These are phyloP conservation scores for Nyctanthes arbortristis DNA, from an alignment of 257 asterid species.

Conservation along the genomic window DNA sequence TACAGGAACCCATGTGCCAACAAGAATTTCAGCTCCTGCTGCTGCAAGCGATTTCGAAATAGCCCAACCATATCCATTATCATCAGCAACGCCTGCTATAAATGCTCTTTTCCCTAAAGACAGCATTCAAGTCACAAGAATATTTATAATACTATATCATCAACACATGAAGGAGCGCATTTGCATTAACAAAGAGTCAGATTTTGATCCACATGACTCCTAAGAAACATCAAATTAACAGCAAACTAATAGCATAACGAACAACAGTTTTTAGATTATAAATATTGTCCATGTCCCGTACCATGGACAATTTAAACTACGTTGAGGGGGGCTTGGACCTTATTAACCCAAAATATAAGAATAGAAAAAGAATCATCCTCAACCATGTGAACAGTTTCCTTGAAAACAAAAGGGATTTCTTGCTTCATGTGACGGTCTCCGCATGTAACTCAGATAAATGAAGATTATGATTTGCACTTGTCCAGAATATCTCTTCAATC, in stretches of 20 bases:
- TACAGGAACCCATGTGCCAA: constrained; percentile 95
- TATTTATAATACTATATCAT: background rate
- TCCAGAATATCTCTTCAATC: background rate
- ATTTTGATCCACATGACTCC: background rate
- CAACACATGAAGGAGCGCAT: constrained; percentile 6
- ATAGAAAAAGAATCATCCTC: background rate
- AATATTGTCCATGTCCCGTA: background rate
- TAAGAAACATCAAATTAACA: background rate
- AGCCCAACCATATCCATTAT: constrained; percentile 95
- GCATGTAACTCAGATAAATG: background rate
- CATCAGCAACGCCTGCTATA: constrained; percentile 92
- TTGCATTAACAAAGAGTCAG: background rate
- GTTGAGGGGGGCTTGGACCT: background rate
- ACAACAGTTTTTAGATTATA: background rate
- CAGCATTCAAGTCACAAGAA: constrained; percentile 11
- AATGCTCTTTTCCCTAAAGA: constrained; percentile 78
- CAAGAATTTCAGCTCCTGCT: constrained; percentile 88
- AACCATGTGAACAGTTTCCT: background rate
- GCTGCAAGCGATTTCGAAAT: constrained; percentile 89
- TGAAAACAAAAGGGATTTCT: background rate
- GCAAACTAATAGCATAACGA: background rate
- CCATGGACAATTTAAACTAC: background rate
- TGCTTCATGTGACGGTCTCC: background rate
- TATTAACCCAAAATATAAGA: background rate
- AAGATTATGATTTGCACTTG: background rate